Base-by-base conservation (phyloP, 257 asterid genomes). In the Agastache rugosa region DNA sequence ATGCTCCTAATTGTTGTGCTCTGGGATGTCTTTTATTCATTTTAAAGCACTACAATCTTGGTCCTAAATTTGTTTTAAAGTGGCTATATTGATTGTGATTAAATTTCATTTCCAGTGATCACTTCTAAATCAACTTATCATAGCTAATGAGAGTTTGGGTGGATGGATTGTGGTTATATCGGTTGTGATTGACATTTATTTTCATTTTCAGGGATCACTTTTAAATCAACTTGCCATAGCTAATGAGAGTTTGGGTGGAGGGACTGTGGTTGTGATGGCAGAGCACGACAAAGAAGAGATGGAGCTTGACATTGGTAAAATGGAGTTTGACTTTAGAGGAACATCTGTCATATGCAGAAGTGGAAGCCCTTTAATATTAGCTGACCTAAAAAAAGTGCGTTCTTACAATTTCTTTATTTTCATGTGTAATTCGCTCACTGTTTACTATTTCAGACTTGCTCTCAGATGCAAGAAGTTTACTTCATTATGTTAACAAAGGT, bases 241-340 rank as follows among this genome's bases (percentile, higher is more conserved):
- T 65, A 92, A 92, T 81, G 92, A 92, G 82, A 88, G 97, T 84
- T 75, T 92, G 90, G 91, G 96, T 71, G 96, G 96, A 78, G 96
- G 97, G 71, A 90, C 78, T 54, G 92, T 92, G 78, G 97, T 92
- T 47, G 91, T 90, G 78, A 88, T 92, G 97, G 96, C 96, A 61
- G 96, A 92, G 77, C 91, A 89, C 17, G 97, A 92, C 93, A 92
- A 92, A 86, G 97, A 92, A 83, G 96, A 90, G 85, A 90, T 92
- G 97, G 97, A 92, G 77, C 89, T 92, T 79, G 97, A 90, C 89
- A 92, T 90, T 81, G 88, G 86, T 31, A 92, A 90, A 84, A 92
- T 92, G 97, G 96, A 92, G 81, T 90, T 92, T 78, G 88, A 90
- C 84, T 92, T 92, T 69, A 81, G 90, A 81, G 97, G 96, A 86